Base-by-base conservation (phyloP, 2,329 filamentous ascomycete genomes). In the Trichocomaceae sp. region DNA sequence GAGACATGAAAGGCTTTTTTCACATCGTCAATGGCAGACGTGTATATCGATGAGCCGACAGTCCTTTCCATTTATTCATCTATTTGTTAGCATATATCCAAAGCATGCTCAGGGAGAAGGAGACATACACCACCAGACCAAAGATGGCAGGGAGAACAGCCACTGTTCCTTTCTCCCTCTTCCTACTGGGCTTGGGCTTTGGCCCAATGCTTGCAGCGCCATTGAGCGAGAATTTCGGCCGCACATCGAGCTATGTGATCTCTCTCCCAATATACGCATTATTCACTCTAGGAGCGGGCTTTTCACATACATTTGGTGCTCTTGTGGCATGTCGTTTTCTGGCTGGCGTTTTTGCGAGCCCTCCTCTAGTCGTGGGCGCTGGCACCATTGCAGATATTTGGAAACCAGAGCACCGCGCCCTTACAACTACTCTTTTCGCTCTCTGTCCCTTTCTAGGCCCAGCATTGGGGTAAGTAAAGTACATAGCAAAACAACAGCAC, bases 301-400 rank as follows among this genome's bases (percentile, higher is more conserved):
- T 87, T 6, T 76, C 83, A 0, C 79, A 79, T 0, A 72, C 70
- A 6, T 73, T 87, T 46, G 67, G 66, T 26, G 69, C 77, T 41
- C 75, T 87, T 48, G 77, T 85, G 44, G 75, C 77, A 2, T 86
- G 85, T 60, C 80, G 84, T 3, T 80, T 86, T 60, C 59, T 86
- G 3, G 77, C 79, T 15, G 86, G 85, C n/a, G 68, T 79, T 17
- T 83, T 83, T 47, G 85, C 84, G 37, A 80, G 79, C 5, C 78
- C 78, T n/a, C 79, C 83, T 0, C 67, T 87, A 15, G 84, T 84
- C 0, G 84, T 85, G 59, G 85, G 84, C 6, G 83, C 83, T 35
- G 84, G 84, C 19, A 81, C 82, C 1, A 83, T 88, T 46, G 80
- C 83, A 29, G 86, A 89, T 67, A 76, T 88, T 69, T 78, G 86